phyloP scores from a whole-genome alignment of 2,329 filamentous ascomycete species.

The Neocatenulostroma microsporum region DNA sequence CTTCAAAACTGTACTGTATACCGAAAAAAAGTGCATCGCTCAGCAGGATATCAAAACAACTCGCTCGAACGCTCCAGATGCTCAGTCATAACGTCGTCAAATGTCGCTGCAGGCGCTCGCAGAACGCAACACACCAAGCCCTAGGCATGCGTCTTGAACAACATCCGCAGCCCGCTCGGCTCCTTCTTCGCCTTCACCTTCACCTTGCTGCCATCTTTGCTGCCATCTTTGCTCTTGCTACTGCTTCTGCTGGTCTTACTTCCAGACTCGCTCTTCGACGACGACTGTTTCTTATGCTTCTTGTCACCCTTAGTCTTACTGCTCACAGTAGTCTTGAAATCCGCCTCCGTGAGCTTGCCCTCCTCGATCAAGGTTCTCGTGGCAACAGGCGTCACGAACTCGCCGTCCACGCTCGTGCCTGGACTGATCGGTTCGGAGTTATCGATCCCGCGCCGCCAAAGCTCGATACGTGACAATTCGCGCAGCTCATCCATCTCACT shows the following conservation, averaged over 20 bases:
- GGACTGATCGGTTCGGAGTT: constrained; percentile 40
- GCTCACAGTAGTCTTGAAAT: constrained; percentile 32
- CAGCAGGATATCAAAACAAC: no score
- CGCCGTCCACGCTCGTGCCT: constrained; percentile 57
- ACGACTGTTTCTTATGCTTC: constrained; percentile 16
- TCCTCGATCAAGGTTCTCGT: constrained; percentile 38
- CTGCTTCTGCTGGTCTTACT: no score
- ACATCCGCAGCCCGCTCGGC: constrained; percentile 34
- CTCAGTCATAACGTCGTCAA: no score
- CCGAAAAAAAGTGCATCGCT: no score
- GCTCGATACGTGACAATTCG: constrained; percentile 51
- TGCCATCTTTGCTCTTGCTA: constrained; percentile 11
- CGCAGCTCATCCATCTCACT: constrained; percentile 49
- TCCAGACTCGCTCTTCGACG: no score
- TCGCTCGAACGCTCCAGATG: no score
- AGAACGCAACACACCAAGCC: no score
- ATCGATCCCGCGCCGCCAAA: constrained; percentile 54
- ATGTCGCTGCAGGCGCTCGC: no score
- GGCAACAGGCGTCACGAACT: constrained; percentile 56
- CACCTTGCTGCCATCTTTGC: constrained; percentile 26
- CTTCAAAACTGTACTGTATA: no score
- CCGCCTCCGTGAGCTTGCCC: constrained; percentile 39
- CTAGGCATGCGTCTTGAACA: constrained; percentile 28
- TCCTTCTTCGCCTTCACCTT: constrained; percentile 33
- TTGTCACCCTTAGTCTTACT: constrained; percentile 25